phyloP scores from a whole-genome alignment of 371 early-diverging fungal species.

The Umbelopsis sp. region DNA sequence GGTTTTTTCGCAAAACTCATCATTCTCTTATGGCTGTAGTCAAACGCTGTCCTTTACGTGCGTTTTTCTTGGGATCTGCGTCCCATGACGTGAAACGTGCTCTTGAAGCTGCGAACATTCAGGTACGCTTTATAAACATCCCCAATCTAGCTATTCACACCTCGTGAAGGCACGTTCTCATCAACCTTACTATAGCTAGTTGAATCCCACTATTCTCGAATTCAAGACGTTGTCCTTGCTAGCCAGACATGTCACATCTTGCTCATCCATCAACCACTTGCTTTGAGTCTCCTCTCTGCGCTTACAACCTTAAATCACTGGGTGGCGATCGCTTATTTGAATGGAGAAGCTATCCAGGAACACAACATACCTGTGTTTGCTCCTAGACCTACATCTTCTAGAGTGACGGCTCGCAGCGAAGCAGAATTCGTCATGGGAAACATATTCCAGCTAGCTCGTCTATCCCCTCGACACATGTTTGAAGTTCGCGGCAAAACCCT shows the following conservation, averaged over 20 bases:
- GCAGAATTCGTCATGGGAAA: slow-evolving; percentile 5
- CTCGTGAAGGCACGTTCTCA: neutral
- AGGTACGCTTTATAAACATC: neutral
- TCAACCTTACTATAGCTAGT: neutral
- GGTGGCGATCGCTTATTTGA: neutral
- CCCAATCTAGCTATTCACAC: slow-evolving; percentile 6
- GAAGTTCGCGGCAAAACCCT: slow-evolving; percentile 5
- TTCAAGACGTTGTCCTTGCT: neutral
- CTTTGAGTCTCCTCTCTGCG: neutral
- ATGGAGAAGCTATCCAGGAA: neutral
- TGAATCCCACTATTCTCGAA: slow-evolving; percentile 6
- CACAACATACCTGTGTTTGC: neutral
- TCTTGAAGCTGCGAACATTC: neutral
- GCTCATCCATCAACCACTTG: neutral
- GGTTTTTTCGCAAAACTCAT: neutral
- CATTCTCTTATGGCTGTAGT: neutral
- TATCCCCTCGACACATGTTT: neutral
- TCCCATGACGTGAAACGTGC: neutral
- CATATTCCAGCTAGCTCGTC: neutral
- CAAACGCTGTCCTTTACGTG: neutral
- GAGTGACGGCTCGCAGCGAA: neutral
- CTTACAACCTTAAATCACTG: neutral
- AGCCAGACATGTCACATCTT: neutral
- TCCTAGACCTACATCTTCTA: neutral
- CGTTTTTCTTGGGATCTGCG: neutral